These are phyloP conservation scores for Hypoxylon fuscum DNA, from an alignment of 495 filamentous ascomycete genomes.

Conservation along the genomic window DNA sequence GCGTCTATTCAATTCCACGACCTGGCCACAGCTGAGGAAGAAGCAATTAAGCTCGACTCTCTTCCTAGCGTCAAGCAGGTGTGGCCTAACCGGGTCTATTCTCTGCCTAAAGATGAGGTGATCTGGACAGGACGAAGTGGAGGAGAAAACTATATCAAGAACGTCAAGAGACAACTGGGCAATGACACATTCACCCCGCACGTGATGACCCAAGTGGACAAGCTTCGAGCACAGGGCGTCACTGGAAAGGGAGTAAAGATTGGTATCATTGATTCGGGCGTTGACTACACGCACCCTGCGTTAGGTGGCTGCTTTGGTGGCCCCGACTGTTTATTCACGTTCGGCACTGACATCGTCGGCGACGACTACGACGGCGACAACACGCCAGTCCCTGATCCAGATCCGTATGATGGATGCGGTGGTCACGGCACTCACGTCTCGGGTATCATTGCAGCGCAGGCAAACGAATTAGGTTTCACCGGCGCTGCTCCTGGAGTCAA, in stretches of 20 bases:
- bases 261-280: conserved; percentile 58
- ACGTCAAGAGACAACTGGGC: conserved; percentile 41
- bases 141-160: conserved; percentile 40
- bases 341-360: conserved; percentile 62
- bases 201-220: conserved; percentile 60
- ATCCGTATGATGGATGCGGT: conserved; percentile 55
- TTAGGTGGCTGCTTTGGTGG: conserved; percentile 65
- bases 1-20: conserved; percentile 59
- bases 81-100: conserved; percentile 55
- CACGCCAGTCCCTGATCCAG: conserved; percentile 54
- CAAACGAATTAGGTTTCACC: conserved; percentile 60
- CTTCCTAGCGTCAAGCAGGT: conserved; percentile 56
- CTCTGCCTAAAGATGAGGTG: conserved; percentile 54
- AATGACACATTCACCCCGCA: conserved; percentile 55
- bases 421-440: conserved; percentile 61
- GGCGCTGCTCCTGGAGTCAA: conserved; percentile 64
- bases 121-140: conserved; percentile 51
- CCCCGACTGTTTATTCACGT: conserved; percentile 62
- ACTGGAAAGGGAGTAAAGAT: conserved; percentile 59
- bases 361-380: conserved; percentile 57
- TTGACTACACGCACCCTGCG: conserved; percentile 66
- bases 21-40: conserved; percentile 50
- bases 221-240: conserved; percentile 54
- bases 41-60: conserved; percentile 48
- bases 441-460: conserved; percentile 64